Conservation (phyloP, 768 basidiomycete genomes). For the Pilatotrama ljubarskyi region DNA sequence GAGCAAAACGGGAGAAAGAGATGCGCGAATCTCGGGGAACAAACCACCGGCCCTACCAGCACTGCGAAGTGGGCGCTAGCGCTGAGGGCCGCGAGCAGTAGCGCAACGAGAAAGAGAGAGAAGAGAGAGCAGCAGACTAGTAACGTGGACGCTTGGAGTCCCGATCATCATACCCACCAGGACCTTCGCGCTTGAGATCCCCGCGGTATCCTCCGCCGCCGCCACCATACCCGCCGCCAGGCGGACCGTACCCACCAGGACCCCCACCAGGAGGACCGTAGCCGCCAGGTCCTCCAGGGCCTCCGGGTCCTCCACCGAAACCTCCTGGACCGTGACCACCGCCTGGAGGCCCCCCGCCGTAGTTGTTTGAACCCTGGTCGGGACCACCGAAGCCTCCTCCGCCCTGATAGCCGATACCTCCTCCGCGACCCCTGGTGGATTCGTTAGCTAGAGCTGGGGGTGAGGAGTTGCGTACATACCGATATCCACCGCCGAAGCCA, state of each 20-base stretch:
- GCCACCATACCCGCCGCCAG: conserved; percentile 47
- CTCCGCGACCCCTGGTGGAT: conserved; percentile 62
- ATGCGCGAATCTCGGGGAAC: not conserved
- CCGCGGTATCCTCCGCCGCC: conserved; percentile 63
- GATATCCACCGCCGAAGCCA: conserved; percentile 31
- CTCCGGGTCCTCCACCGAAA: conserved; percentile 33
- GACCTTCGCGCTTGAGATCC: conserved; percentile 76
- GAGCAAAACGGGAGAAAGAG: conserved; percentile 3
- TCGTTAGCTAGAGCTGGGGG: not conserved
- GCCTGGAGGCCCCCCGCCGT: conserved; percentile 43
- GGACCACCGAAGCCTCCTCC: conserved; percentile 51
- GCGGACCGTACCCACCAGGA: conserved; percentile 47
- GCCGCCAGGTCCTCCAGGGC: conserved; percentile 39
- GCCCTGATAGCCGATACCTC: conserved; percentile 70
- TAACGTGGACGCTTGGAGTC: conserved; percentile 82
- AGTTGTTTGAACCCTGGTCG: conserved; percentile 36
- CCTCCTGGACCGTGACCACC: conserved; percentile 34
- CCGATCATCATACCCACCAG: conserved; percentile 80
- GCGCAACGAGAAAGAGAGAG: not conserved
- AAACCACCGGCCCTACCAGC: conserved; percentile 16
- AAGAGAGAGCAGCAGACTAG: conserved; percentile 33
- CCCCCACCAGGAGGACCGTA: conserved; percentile 44
- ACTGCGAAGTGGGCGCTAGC: not conserved
- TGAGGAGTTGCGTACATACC: conserved; percentile 3
- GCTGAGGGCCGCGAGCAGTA: not conserved